These are phyloP conservation scores for Aegilops speltoides DNA, from an alignment of 176 grass and related monocot species.

Conservation along the genomic window DNA sequence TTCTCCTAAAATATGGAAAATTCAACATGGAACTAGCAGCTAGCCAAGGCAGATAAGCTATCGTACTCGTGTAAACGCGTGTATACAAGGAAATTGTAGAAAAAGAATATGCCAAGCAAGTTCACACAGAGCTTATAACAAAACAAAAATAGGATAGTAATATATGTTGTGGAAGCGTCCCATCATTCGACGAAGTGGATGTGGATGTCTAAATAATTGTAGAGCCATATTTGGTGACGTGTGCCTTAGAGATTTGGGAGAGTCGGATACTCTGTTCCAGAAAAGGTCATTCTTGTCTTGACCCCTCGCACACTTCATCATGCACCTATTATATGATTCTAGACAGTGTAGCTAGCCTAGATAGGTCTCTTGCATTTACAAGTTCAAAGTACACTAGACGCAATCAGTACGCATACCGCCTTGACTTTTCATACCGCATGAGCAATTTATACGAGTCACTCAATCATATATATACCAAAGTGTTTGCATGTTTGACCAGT, in stretches of 20 bases:
- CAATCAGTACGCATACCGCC: constrained; percentile 36
- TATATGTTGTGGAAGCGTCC: background rate
- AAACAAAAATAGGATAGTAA: background rate
- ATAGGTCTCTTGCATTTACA: background rate
- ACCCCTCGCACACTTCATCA: constrained; percentile 45
- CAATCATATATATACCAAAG: background rate
- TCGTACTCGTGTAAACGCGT: background rate
- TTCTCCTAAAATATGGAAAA: background rate
- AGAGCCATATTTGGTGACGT: background rate
- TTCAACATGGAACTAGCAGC: background rate
- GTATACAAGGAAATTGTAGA: background rate
- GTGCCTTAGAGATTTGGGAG: background rate
- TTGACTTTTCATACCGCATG: constrained; percentile 30
- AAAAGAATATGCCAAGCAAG: constrained; percentile 28
- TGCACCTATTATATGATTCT: background rate
- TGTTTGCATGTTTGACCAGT: background rate
- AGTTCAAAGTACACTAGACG: constrained; percentile 50
- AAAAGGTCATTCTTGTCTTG: constrained; percentile 56
- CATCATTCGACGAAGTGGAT: constrained; percentile 4
- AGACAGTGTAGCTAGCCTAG: background rate
- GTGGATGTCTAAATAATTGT: background rate
- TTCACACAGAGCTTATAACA: constrained; percentile 23
- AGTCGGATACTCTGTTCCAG: background rate
- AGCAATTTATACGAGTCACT: background rate
- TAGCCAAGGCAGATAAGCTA: background rate